A percentile compares a stretch with the other conserved stretches of the same genome.
These are phyloP conservation scores for Lolium multiflorum DNA, from an alignment of 176 grass and related monocot species.

Conservation along the genomic window DNA sequence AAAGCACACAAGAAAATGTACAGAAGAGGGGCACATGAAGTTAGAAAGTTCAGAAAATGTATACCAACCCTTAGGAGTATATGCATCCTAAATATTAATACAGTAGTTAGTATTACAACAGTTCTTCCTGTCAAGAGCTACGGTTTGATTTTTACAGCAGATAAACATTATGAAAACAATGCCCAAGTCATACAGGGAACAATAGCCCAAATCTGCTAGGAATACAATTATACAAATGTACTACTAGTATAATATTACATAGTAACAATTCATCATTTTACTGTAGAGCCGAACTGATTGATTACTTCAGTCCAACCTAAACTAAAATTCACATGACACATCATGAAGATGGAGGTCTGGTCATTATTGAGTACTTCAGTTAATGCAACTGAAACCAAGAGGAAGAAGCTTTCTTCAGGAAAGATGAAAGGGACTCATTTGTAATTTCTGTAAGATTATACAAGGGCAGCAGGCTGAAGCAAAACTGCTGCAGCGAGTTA, in stretches of 20 bases:
- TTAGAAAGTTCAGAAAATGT: constrained; percentile 11
- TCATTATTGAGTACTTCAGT: constrained; percentile 14
- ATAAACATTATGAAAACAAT: neutral
- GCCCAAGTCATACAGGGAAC: neutral
- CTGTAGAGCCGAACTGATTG: neutral
- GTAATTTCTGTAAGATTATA: constrained; percentile 3
- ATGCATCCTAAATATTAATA: constrained; percentile 19
- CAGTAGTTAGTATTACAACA: neutral
- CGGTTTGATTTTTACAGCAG: neutral
- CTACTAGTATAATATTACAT: neutral
- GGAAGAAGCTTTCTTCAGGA: neutral
- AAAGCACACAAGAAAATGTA: neutral
- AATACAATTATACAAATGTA: neutral
- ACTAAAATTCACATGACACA: neutral
- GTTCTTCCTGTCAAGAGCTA: constrained; percentile 11
- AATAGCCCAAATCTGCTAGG: neutral
- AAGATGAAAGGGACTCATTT: neutral
- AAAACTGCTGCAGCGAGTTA: neutral
- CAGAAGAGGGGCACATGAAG: neutral
- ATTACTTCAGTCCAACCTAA: neutral
- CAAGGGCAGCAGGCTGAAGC: neutral
- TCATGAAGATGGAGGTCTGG: neutral
- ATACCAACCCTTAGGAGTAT: neutral
- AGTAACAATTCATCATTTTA: neutral
- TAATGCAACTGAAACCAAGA: neutral